Percentiles rank a stretch among this genome's conserved stretches.
Conservation (phyloP, 352 stramenopile genomes). For the Aphanomyces invadans region DNA sequence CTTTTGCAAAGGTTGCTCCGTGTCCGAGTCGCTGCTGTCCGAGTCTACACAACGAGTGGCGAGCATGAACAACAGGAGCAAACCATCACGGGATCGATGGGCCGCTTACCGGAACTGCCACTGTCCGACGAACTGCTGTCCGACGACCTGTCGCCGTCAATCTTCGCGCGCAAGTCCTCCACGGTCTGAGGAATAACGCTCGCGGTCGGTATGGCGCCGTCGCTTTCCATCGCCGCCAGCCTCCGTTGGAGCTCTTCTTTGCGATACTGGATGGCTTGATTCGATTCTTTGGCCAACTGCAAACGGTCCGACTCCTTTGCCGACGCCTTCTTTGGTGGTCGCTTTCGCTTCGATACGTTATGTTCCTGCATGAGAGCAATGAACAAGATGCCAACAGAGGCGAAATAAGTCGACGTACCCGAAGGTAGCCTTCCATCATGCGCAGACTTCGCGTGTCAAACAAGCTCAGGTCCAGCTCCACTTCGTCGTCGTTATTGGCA, state of each 20-base stretch:
- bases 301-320: conserved; percentile 41
- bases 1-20: conserved; percentile 68
- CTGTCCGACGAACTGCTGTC: conserved; percentile 23
- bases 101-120: conserved; percentile 21
- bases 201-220: conserved; percentile 15
- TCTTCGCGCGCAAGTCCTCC: conserved; percentile 28
- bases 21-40: conserved; percentile 73
- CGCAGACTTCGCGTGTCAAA: conserved; percentile 80
- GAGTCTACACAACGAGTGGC: conserved; percentile 28
- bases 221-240: conserved; percentile 63
- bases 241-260: conserved; percentile 74
- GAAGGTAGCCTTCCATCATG: conserved; percentile 85
- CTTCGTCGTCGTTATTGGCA: conserved; percentile 76
- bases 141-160: conserved; percentile 29
- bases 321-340: conserved; percentile 32
- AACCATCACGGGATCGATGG: conserved; percentile 55
- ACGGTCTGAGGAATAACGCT: conserved; percentile 24
- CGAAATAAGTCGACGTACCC: conserved; percentile 43
- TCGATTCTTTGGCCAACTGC: conserved; percentile 77
- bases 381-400: conserved; percentile 3
- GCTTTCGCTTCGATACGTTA: conserved; percentile 76
- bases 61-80: conserved; percentile 40
- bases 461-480: conserved; percentile 86
- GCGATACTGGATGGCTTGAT: conserved; percentile 58
- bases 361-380: conserved; percentile 68